Base-by-base conservation (phyloP, 2,329 filamentous ascomycete genomes). In the Diaporthe helianthi region DNA sequence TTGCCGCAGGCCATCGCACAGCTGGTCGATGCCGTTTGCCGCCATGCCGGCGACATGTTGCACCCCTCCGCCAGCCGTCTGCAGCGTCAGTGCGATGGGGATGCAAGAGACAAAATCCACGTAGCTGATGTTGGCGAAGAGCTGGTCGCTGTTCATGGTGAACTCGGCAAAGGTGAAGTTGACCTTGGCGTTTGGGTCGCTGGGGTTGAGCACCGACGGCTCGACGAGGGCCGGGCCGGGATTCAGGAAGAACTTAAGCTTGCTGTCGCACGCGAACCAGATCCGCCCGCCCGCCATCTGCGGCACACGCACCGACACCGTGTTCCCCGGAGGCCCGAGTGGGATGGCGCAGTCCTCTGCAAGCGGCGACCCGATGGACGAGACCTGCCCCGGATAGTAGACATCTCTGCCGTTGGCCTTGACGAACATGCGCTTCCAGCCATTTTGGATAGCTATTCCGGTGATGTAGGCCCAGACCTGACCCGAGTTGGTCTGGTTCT, bases 391-490 rank as follows among this genome's bases (percentile, higher is more conserved):
- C 4, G 90, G 83, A 65, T 89, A 85, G 75, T 89, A 87, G 15
- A 88, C 79, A 2, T 80, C 80, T 71, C 84, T 84, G 74, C 84
- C 84, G 61, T 87, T 84, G 72, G 79, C 73, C 65, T 77, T 77
- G 70, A 83, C 73, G 33, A 83, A 75, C 61, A 79, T 79, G n/a
- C 80, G 79, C 60, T 76, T 73, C 31, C 76, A 74, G 68, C 74
- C 73, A 65, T 78, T 74, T 55, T 88, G 83, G 38, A 90, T 78
- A 1, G 88, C 87, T 29, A 84, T 82, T 13, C 89, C 89, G 4
- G 88, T 92, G 75, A 93, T 87, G 77, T 90, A 91, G 47, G 88
- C 89, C 72, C 85, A 90, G 10, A 90, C 84, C 26, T 81, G 83
- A 68, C 78, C 79, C 3, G 85, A 88, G 55, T 76, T 79, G 22